Evolutionary conservation across 345 rosid genomes (phyloP), one percentile per base, ranked within the genome.

Genomic region (Boechera divaricarpa): DNA sequence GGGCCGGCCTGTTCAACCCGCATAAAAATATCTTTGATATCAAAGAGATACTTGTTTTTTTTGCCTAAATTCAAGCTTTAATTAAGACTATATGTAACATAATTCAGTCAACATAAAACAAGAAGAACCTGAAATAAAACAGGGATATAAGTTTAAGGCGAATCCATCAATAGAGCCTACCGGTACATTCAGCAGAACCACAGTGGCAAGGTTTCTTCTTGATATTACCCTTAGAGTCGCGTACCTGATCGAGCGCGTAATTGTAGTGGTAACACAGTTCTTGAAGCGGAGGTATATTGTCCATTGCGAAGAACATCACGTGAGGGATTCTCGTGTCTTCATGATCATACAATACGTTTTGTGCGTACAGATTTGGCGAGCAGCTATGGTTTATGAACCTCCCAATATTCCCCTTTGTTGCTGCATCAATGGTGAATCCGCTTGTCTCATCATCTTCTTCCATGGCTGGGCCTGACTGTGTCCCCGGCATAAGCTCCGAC

Each of bases 351-450:
- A 95, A 86, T 33, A 95, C 91, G 63, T 89, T 83, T 62, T 92
- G 99, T 2, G 99, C 98, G 56, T 95, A 92, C 39, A 92, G 84
- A 79, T 92, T 95, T 1, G 98, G 99, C 1, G 98, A 89, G 80
- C 97, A 95, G 58, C 98, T 87, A 63, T 95, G 97, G 85, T 95
- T 95, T 59, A 95, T 82, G 59, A 95, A 89, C 73, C 99, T 89
- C 66, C 98, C 97, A 2, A 92, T 56, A 38, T 89, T 91, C 10
- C 96, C 98, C 77, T 53, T 75, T 45, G 28, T 65, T 11, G 91
- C 93, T 9, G 97, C 99, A 81, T 95, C 98, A 47, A 95, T 90
- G 21, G 97, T 91, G 83, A 90, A 92, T 35, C 90, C 82, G 55
- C 76, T 36, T 3, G 38, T 1, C 38, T 78, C 83, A 67, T 72